Conservation (phyloP, 768 basidiomycete species). For the Serpula lacrymans region DNA sequence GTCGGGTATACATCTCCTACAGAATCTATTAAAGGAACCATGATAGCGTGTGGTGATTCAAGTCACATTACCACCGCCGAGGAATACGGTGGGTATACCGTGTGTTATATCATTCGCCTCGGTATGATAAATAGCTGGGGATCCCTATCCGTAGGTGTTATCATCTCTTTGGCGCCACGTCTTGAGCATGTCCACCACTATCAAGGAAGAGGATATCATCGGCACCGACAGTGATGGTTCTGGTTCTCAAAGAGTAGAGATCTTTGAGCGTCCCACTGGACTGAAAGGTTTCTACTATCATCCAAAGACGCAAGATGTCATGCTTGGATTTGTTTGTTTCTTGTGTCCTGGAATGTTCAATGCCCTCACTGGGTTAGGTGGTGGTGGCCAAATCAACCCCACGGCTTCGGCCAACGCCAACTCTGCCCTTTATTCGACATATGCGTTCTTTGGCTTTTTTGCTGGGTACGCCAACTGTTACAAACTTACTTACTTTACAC, state of each 20-base stretch:
- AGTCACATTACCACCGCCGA: too few species aligned
- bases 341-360: conserved; percentile 64
- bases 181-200: conserved; percentile 38
- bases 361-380: conserved; percentile 73
- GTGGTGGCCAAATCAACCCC: conserved; percentile 66
- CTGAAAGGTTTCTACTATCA: conserved; percentile 55
- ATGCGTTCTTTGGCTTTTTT: conserved; percentile 57
- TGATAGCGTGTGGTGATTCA: too few species aligned
- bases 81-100: too few species aligned
- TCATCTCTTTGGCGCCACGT: too few species aligned
- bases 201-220: conserved; percentile 7
- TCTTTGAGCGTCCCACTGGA: conserved; percentile 44
- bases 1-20: too few species aligned
- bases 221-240: not conserved
- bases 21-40: too few species aligned
- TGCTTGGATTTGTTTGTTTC: conserved; percentile 69
- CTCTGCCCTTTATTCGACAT: conserved; percentile 60
- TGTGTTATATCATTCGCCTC: too few species aligned
- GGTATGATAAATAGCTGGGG: too few species aligned
- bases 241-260: conserved; percentile 10
- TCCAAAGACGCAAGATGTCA: conserved; percentile 52
- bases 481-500: too few species aligned
- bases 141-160: too few species aligned
- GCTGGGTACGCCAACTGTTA: conserved; percentile 59
- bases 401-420: conserved; percentile 69